Conservation (phyloP, 371 early-diverging fungal species). For the Haplosporangium sp. region DNA sequence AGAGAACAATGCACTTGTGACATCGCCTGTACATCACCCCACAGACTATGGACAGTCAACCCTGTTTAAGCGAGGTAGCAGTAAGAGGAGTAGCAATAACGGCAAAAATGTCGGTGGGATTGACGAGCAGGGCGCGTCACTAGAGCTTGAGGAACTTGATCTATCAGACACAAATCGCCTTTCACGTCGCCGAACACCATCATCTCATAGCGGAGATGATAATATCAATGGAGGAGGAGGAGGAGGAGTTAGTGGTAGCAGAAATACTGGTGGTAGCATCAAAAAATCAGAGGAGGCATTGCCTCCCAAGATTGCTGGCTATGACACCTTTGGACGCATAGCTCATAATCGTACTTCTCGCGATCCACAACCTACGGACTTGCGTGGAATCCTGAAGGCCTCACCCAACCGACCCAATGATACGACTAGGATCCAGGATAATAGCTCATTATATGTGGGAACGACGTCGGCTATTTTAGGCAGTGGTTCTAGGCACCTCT, state of each 20-base stretch:
- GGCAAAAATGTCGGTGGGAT: neutral
- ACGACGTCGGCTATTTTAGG: neutral
- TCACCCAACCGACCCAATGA: constrained; percentile 12
- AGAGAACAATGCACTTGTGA: neutral
- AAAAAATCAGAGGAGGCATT: neutral
- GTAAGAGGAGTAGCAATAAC: neutral
- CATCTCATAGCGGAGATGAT: neutral
- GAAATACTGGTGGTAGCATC: neutral
- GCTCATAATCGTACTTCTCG: neutral
- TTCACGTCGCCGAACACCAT: neutral
- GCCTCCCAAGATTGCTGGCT: neutral
- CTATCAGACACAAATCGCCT: constrained; percentile 4
- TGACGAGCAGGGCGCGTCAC: neutral
- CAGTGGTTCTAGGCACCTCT: neutral
- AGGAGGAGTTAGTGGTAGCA: neutral
- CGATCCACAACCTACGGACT: constrained; percentile 24
- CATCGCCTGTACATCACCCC: constrained; percentile 22
- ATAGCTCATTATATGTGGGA: neutral
- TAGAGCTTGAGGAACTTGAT: constrained; percentile 10
- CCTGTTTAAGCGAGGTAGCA: constrained; percentile 13
- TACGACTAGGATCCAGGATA: neutral
- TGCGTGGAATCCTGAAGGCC: constrained; percentile 9
- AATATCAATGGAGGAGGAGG: neutral
- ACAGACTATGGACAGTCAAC: constrained; percentile 22
- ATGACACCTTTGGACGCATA: constrained; percentile 18